These are phyloP conservation scores for Chalciporus chontae DNA, from an alignment of 768 basidiomycete genomes.

Conservation along the genomic window DNA sequence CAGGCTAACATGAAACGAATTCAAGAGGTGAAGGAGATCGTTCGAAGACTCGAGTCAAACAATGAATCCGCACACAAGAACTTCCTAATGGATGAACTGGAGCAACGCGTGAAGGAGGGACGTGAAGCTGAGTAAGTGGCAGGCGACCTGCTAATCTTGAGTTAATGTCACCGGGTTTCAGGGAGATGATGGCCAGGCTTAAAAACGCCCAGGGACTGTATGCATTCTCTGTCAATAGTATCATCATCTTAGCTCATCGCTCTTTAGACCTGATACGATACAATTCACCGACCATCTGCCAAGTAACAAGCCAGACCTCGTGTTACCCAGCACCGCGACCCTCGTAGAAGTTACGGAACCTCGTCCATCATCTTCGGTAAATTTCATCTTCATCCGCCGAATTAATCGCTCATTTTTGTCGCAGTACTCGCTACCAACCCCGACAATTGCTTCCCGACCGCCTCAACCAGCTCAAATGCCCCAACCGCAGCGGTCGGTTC, in stretches of 20 bases:
- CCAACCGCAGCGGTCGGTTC: not conserved
- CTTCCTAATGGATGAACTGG: conserved; percentile 32
- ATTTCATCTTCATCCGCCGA: conserved; percentile 3
- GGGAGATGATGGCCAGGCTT: conserved; percentile 21
- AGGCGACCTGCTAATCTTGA: not conserved
- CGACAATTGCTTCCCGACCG: not conserved
- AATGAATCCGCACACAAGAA: conserved; percentile 42
- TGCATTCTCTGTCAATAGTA: conserved; percentile 3
- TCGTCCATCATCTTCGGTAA: conserved; percentile 14
- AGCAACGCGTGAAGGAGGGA: conserved; percentile 39
- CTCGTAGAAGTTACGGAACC: conserved; percentile 31
- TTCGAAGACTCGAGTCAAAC: conserved; percentile 29
- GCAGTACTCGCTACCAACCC: conserved; percentile 9
- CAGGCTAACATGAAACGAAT: conserved; percentile 24
- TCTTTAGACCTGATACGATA: conserved; percentile 13
- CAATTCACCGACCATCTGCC: conserved; percentile 12
- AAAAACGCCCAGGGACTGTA: conserved; percentile 13
- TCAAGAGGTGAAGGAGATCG: conserved; percentile 29
- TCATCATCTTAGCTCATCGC: not conserved
- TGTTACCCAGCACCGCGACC: conserved; percentile 33
- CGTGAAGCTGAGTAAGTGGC: conserved; percentile 42
- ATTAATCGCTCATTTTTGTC: not conserved
- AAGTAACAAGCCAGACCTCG: conserved; percentile 8
- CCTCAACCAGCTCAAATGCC: conserved; percentile 11
- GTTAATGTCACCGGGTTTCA: conserved; percentile 7